Percentiles rank a stretch among this genome's conserved stretches.
These are phyloP conservation scores for Tilletia caries DNA, from an alignment of 1,284 basidiomycete genomes.

Conservation along the genomic window DNA sequence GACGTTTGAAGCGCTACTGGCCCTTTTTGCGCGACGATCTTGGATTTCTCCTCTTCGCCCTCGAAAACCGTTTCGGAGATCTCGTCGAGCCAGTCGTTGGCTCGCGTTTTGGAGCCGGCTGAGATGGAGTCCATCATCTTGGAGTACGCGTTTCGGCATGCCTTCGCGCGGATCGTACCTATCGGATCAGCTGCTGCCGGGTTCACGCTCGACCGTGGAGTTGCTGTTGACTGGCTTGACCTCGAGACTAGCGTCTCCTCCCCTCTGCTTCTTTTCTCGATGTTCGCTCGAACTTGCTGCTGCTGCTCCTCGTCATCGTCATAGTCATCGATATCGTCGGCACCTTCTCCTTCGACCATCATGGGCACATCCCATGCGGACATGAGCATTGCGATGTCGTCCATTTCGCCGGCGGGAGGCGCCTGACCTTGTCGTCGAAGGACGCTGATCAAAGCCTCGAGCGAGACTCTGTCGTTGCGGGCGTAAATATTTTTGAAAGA, in stretches of 20 bases:
- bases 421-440: neutral
- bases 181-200: neutral
- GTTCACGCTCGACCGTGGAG: neutral
- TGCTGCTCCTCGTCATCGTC: too few species aligned
- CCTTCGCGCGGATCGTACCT: neutral
- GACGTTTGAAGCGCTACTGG: too few species aligned
- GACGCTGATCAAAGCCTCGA: conserved; percentile 16
- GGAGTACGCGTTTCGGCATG: conserved; percentile 23
- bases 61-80: too few species aligned
- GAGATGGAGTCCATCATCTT: conserved; percentile 34
- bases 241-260: too few species aligned
- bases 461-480: conserved; percentile 19
- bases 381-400: conserved; percentile 17
- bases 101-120: conserved; percentile 35
- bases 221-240: neutral
- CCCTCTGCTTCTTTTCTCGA: too few species aligned
- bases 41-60: neutral
- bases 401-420: neutral
- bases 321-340: too few species aligned
- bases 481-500: conserved; percentile 36
- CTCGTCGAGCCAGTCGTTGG: conserved; percentile 36
- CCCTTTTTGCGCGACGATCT: neutral
- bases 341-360: conserved; percentile 12
- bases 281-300: too few species aligned
- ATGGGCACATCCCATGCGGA: conserved; percentile 19